Evolutionary conservation across 176 grass and related monocot species (phyloP).

Genomic region (Oryza brachyantha): DNA sequence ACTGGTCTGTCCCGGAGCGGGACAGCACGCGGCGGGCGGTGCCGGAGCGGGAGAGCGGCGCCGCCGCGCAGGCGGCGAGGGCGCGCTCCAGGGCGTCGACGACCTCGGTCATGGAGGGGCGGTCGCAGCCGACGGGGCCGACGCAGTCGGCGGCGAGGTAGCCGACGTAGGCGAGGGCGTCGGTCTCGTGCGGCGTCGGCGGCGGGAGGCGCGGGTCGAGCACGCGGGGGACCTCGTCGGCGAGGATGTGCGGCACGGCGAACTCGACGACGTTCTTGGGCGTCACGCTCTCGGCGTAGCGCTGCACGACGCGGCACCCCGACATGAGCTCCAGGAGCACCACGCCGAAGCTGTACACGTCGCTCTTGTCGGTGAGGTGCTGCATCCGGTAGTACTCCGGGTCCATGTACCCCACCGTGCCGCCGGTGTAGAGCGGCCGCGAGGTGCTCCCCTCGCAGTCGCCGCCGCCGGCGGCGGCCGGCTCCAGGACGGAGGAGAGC

Average conservation of each 20-base stretch:
- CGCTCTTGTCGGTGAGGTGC: constrained; percentile 77
- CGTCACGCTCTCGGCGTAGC: constrained; percentile 79
- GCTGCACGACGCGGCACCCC: constrained; percentile 68
- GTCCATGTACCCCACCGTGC: constrained; percentile 97
- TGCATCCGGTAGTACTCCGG: constrained; percentile 93
- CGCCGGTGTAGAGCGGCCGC: constrained; percentile 49
- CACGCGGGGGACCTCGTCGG: constrained; percentile 58
- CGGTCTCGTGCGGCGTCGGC: constrained; percentile 49
- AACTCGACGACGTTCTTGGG: constrained; percentile 86
- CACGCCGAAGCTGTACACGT: constrained; percentile 85
- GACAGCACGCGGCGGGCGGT: constrained; percentile 32
- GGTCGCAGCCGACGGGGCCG: constrained; percentile 50
- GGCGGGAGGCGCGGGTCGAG: constrained; percentile 63
- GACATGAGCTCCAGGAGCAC: constrained; percentile 73
- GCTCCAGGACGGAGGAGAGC: constrained; percentile 49
- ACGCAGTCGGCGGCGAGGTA: constrained; percentile 87
- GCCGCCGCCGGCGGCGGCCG: constrained; percentile 7
- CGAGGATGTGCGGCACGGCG: constrained; percentile 68
- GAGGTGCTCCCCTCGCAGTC: not conserved
- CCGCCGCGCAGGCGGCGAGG: constrained; percentile 31
- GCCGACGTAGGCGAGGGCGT: constrained; percentile 76
- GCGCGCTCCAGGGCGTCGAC: constrained; percentile 77
- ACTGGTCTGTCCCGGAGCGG: constrained; percentile 46
- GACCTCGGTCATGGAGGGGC: constrained; percentile 88
- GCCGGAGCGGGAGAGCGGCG: constrained; percentile 19